These are phyloP conservation scores for Penstemon eatonii DNA, from an alignment of 257 asterid species.

Conservation along the genomic window DNA sequence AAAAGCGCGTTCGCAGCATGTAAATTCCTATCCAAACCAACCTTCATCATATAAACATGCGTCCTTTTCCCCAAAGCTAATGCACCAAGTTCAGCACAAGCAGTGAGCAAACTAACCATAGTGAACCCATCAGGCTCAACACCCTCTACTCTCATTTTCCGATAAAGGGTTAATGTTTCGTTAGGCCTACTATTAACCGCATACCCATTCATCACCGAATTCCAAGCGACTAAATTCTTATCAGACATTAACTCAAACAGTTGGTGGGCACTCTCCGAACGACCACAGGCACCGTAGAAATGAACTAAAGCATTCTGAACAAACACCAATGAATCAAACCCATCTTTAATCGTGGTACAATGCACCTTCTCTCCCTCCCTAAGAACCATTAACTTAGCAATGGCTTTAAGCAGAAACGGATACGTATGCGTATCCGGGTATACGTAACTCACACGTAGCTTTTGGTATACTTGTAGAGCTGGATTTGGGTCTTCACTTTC, in stretches of 20 bases:
- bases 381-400: conserved; percentile 50
- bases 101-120: conserved; percentile 75
- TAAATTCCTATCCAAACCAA: conserved; percentile 60
- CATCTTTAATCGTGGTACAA: conserved; percentile 54
- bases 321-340: conserved; percentile 66
- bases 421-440: conserved; percentile 71
- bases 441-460: conserved; percentile 38
- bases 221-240: conserved; percentile 78
- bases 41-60: conserved; percentile 62
- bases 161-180: conserved; percentile 53
- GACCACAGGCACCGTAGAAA: conserved; percentile 68
- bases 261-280: conserved; percentile 54
- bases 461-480: conserved; percentile 51
- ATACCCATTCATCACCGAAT: conserved; percentile 64
- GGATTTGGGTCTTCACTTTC: conserved; percentile 71
- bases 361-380: conserved; percentile 77
- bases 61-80: conserved; percentile 70
- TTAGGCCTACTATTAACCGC: conserved; percentile 69
- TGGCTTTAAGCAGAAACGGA: conserved; percentile 75
- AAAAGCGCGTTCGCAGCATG: conserved; percentile 68
- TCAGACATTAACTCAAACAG: conserved; percentile 61
- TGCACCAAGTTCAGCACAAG: conserved; percentile 79
- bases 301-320: conserved; percentile 79
- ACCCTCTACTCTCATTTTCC: conserved; percentile 47
- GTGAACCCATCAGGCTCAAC: conserved; percentile 82